These are phyloP conservation scores for Starmerella roubikii DNA, from an alignment of 805 yeast species.

Conservation along the genomic window DNA sequence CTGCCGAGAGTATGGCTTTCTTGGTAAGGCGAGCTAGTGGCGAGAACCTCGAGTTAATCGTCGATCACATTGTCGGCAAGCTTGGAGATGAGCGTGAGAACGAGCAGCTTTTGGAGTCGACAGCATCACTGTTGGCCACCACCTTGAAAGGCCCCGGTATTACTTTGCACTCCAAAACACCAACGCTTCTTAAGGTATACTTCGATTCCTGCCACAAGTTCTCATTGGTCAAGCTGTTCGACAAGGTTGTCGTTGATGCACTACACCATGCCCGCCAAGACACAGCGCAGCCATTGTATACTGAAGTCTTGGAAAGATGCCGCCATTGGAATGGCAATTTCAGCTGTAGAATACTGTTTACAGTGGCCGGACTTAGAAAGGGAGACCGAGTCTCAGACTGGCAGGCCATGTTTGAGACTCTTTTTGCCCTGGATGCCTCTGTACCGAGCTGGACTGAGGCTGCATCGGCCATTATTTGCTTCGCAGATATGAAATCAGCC, in stretches of 20 bases:
- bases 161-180: conserved; percentile 61
- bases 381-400: conserved; percentile 29
- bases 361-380: conserved; percentile 26
- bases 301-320: conserved; percentile 3
- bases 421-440: neutral
- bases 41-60: conserved; percentile 34
- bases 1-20: conserved; percentile 83
- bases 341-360: conserved; percentile 15
- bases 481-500: neutral
- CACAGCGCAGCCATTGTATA: conserved; percentile 23
- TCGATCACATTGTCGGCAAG: conserved; percentile 29
- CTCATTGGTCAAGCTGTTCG: neutral
- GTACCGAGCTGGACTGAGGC: conserved; percentile 12
- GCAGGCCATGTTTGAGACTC: conserved; percentile 14
- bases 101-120: conserved; percentile 41
- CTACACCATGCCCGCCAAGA: conserved; percentile 25
- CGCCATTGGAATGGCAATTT: neutral
- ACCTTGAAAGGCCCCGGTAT: conserved; percentile 59
- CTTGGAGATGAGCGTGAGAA: conserved; percentile 27
- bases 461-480: conserved; percentile 3
- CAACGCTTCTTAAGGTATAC: conserved; percentile 30
- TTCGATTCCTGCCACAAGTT: conserved; percentile 4
- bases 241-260: conserved; percentile 19
- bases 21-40: conserved; percentile 54
- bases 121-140: conserved; percentile 53